phyloP scores from a whole-genome alignment of 2,329 filamentous ascomycete species.

The Cercospora janseana region DNA sequence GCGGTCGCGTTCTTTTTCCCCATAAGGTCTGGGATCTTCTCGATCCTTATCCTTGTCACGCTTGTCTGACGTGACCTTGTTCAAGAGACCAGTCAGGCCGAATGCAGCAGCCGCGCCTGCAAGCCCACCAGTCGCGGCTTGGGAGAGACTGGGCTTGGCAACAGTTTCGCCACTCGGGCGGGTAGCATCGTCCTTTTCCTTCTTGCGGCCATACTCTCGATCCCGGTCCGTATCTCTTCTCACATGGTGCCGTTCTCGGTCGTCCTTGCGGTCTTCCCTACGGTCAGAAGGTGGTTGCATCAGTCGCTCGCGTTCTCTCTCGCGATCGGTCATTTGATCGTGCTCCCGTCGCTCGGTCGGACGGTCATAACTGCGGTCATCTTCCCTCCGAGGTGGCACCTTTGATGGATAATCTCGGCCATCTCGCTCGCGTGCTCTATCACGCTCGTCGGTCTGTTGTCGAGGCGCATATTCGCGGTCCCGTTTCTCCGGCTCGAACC shows the following conservation, averaged over 20 bases:
- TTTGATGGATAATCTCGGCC: conserved; percentile 28
- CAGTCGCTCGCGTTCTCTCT: conserved; percentile 30
- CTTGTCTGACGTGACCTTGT: conserved; percentile 26
- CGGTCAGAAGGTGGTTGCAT: conserved; percentile 12
- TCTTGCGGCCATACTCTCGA: conserved; percentile 27
- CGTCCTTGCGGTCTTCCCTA: conserved; percentile 27
- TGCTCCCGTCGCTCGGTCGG: conserved; percentile 25
- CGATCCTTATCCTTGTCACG: conserved; percentile 29
- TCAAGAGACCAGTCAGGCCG: conserved; percentile 32
- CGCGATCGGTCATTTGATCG: conserved; percentile 30
- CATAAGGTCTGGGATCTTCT: conserved; percentile 23
- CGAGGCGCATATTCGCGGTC: conserved; percentile 30
- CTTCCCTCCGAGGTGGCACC: conserved; percentile 34
- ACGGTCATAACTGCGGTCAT: conserved; percentile 33
- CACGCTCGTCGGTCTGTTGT: conserved; percentile 31
- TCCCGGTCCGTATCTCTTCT: conserved; percentile 30
- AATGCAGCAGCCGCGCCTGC: conserved; percentile 35
- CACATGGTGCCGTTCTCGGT: conserved; percentile 31
- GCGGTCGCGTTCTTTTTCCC: conserved; percentile 27
- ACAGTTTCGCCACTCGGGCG: conserved; percentile 23
- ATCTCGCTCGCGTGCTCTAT: conserved; percentile 34
- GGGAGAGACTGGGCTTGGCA: conserved; percentile 29
- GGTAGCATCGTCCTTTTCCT: conserved; percentile 31
- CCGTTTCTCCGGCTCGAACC: conserved; percentile 31
- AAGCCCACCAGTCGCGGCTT: conserved; percentile 35